Base-by-base conservation (phyloP, 2,329 filamentous ascomycete species). In the Fusarium anguioides region DNA sequence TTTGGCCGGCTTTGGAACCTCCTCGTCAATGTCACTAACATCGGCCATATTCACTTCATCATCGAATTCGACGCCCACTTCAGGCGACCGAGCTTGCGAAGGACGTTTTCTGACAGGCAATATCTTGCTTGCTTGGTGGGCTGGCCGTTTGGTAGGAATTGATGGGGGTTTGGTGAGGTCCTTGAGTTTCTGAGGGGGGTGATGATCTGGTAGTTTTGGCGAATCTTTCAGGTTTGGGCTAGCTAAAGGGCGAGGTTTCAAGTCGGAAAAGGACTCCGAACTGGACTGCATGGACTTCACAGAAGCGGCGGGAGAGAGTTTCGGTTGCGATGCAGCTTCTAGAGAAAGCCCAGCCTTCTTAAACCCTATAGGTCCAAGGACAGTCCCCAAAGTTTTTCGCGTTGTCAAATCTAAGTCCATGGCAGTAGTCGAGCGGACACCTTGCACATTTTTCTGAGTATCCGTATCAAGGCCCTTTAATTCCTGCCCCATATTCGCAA, bases 1-100 rank as follows among this genome's bases (percentile, higher is more conserved):
- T 47, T 54, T 37, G 14, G 50, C n/a, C 29, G 41, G 18, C 12
- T 46, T 46, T 20, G 36, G 31, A 45, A 14, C n/a, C 44, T 60
- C 36, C 15, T 46, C 45, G 17, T 58, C 56, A 31, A 33, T 42
- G 33, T 64, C 54, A 59, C 57, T 52, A 42, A 57, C 39, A 54
- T 58, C 51, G 20, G 40, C 41, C 42, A 48, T 60, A 12, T 64
- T 68, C 20, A 54, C 42, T 18, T 54, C 68, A 35, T 61, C 46
- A n/a, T 45, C 56, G 26, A 44, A 29, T 27, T 53, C 55, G 20
- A 26, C 20, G 39, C 24, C 17, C 26, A 46, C 11, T 45, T 60
- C 48, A 23, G 47, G 35, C 27, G 39, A 33, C n/a, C 42, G 18
- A 29, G 17, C 33, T 36, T 37, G 33, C 21, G 41, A 24, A 18